These are phyloP conservation scores for Heteromeles arbutifolia DNA, from an alignment of 306 rosid genomes.

Conservation along the genomic window DNA sequence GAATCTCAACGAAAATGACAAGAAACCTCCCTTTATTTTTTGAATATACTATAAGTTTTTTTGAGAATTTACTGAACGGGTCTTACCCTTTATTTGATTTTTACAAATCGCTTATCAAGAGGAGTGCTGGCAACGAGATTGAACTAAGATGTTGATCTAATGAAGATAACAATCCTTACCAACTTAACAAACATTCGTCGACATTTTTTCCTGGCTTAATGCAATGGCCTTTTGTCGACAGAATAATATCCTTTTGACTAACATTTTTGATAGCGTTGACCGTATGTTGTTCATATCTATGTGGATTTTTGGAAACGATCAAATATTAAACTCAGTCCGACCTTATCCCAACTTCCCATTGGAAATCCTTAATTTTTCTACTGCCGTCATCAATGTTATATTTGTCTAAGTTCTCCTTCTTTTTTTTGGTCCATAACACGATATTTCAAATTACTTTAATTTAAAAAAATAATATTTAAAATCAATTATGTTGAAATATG, in stretches of 20 bases:
- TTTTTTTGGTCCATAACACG: no score
- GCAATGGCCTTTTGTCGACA: not conserved
- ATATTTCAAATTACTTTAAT: no score
- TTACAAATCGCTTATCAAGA: no score
- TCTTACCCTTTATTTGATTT: no score
- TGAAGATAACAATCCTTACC: accelerated
- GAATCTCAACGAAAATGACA: not conserved
- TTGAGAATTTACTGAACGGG: no score
- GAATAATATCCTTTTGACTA: not conserved
- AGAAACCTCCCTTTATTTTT: not conserved
- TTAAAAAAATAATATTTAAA: no score
- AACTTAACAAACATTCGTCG: accelerated
- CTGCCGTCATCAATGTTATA: not conserved
- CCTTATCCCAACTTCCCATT: not conserved
- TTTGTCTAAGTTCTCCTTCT: no score
- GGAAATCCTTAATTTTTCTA: not conserved
- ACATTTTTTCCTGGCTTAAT: no score
- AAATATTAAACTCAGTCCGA: not conserved
- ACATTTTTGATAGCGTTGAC: no score
- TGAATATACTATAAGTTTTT: accelerated
- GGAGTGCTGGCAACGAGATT: accelerated
- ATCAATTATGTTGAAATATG: not conserved
- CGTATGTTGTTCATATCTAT: not conserved
- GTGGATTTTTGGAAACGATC: not conserved
- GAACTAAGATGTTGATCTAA: no score